Evolutionary conservation across 805 yeast genomes (phyloP), one percentile per base, ranked within the genome.

Genomic region (Grigorovia yakushimaensis): DNA sequence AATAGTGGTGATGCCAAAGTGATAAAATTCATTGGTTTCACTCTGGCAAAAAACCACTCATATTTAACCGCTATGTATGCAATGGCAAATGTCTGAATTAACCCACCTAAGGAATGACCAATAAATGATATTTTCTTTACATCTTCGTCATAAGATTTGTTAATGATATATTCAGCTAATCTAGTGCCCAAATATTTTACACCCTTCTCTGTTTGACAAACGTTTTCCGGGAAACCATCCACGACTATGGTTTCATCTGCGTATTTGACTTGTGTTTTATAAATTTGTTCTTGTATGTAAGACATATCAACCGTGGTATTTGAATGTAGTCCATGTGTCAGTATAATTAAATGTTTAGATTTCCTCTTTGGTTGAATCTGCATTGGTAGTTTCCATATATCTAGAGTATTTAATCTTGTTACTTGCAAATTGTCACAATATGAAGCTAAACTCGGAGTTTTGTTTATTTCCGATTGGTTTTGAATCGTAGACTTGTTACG

Each of bases 31-130:
- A 78, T 69, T 0, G 91, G 89, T 46, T 69, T 60, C 2, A 82
- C 74, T 35, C 65, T 66, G 36, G 75, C 57, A 59, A 85, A 84
- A 51, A 84, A 79, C 74, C 81, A 73, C 0, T 91, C 88, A 60
- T 77, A 81, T 54, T 81, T 82, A 49, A 71, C 72, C 45, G 77
- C 74, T 36, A 85, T 70, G 57, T 84, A 85, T 0, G 89, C 85
- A 35, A 85, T 74, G 2, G 91, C 82, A 65, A 84, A 85, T 0
- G 88, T 76, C 61, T 85, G 94, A 3, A 81, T 77, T 39, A 82
- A 64, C 0, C 95, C 95, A 42, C 95, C 95, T 23, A 85, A 62
- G 0, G 93, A 84, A 61, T 85, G 95, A 0, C 85, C 88, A 41
- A 85, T 69, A 56, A 85, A 84, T 1, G 94, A 84, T 7, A 85